Conservation (phyloP, 2,329 filamentous ascomycete species). For the Rutstroemia sp. region DNA sequence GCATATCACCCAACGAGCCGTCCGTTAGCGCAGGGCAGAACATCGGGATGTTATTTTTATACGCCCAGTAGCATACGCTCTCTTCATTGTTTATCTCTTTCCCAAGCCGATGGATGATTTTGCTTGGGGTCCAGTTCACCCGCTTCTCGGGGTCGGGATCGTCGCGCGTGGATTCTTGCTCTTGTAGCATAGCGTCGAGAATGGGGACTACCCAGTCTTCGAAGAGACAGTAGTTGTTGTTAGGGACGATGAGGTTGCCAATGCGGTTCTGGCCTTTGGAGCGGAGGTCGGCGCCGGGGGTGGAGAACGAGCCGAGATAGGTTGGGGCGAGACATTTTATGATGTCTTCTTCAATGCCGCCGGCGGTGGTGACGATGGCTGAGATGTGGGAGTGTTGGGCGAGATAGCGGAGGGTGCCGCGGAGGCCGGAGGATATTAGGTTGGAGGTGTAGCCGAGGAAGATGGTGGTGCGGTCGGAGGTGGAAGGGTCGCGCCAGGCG, state of each 20-base stretch:
- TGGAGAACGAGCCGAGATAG: constrained; percentile 81
- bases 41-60: constrained; percentile 91
- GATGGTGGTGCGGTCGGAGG: constrained; percentile 75
- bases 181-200: constrained; percentile 85
- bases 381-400: constrained; percentile 90
- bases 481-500: constrained; percentile 73
- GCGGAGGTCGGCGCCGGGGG: constrained; percentile 69
- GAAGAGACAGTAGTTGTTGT: constrained; percentile 94
- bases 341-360: constrained; percentile 92
- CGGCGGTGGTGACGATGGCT: constrained; percentile 89
- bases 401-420: constrained; percentile 85
- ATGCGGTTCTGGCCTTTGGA: constrained; percentile 89
- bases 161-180: constrained; percentile 78
- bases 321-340: constrained; percentile 97
- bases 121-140: constrained; percentile 88
- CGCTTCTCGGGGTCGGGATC: constrained; percentile 37
- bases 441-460: constrained; percentile 98
- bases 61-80: constrained; percentile 91
- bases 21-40: constrained; percentile 97
- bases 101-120: constrained; percentile 81
- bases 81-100: constrained; percentile 90
- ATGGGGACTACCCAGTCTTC: constrained; percentile 98
- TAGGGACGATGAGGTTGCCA: constrained; percentile 90
- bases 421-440: constrained; percentile 89
- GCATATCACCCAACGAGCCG: constrained; percentile 92